Evolutionary conservation across 2,329 filamentous ascomycete genomes (phyloP), one percentile per base, ranked within the genome.

Genomic region (Beauveria brongniartii): DNA sequence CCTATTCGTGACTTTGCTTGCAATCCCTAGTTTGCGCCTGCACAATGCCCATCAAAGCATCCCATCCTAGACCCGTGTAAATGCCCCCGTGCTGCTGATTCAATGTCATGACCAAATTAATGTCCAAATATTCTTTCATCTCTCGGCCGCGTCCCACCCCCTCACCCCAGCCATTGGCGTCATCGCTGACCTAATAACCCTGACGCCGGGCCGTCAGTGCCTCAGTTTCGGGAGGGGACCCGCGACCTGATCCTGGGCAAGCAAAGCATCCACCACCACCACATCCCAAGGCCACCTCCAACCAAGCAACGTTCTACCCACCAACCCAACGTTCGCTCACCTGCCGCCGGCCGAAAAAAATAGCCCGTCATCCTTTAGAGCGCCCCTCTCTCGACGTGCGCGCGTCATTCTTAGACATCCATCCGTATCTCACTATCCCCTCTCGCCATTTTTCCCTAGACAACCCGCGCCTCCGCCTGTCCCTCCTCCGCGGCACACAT

Each of bases 111-210:
- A 18, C 14, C 18, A 55, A 41, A 30, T 46, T 16, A 5, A 30
- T 30, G 34, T 30, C 18, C 2, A 4, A 55, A 55, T 34, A n/a
- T 22, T 20, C 9, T 24, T n/a, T 53, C 20, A 34, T 40, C 30
- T 4, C 8, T 53, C 12, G 5, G 0, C 30, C 30, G 34, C n/a
- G 30, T 40, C 30, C 20, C 20, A 10, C 48, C 10, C 30, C 18
- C 18, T 34, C 55, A 12, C 7, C 44, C 10, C 60, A 65, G 69
- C 68, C 68, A 68, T 70, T 69, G 70, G 66, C 71, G 71, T 73
- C 70, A 73, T 72, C 68, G 70, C 72, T 74, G 72, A 73, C 72
- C 71, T 73, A 73, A 72, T 57, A 57, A 41, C 65, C 67, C 67
- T 65, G 66, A 66, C 63, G 65, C 67, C 69, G 70, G 68, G 8